Percentiles rank a stretch among this genome's conserved stretches.
phyloP scores from a whole-genome alignment of 371 early-diverging fungal species.

The Choanephora cucurbitarum region DNA sequence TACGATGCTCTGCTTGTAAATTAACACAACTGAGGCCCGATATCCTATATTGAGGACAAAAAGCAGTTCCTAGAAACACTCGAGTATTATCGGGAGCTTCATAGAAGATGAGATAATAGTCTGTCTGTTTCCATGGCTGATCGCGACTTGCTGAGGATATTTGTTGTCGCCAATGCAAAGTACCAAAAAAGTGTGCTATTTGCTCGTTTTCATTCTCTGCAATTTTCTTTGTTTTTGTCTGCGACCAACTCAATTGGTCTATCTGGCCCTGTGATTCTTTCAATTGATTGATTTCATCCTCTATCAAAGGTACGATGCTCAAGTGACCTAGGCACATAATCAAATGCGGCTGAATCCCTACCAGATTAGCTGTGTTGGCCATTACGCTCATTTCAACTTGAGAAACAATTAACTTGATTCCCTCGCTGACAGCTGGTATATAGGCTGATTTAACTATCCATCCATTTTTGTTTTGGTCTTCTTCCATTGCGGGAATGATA shows the following conservation, averaged over 20 bases:
- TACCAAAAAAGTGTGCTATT: constrained; percentile 11
- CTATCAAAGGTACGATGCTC: constrained; percentile 15
- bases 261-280: no score
- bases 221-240: constrained; percentile 1
- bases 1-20: not conserved
- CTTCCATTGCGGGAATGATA: constrained; percentile 9
- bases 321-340: constrained; percentile 19
- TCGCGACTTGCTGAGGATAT: not conserved
- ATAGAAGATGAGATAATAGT: constrained; percentile 10
- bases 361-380: constrained; percentile 13
- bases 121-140: constrained; percentile 10
- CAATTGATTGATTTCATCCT: no score
- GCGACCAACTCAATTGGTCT: no score
- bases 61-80: constrained; percentile 28
- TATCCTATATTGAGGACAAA: constrained; percentile 22
- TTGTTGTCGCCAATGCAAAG: constrained; percentile 10
- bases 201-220: constrained; percentile 9
- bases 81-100: not conserved
- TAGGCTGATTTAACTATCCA: constrained; percentile 21
- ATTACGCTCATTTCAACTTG: constrained; percentile 11
- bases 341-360: constrained; percentile 2
- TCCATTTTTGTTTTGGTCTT: constrained; percentile 5
- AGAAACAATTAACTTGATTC: not conserved
- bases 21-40: constrained; percentile 18
- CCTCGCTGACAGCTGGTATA: constrained; percentile 4